Percentiles rank a stretch among this genome's conserved stretches.
Evolutionary conservation across 176 grass and related monocot species (phyloP).

Genomic region (Musa schizocarpa): DNA sequence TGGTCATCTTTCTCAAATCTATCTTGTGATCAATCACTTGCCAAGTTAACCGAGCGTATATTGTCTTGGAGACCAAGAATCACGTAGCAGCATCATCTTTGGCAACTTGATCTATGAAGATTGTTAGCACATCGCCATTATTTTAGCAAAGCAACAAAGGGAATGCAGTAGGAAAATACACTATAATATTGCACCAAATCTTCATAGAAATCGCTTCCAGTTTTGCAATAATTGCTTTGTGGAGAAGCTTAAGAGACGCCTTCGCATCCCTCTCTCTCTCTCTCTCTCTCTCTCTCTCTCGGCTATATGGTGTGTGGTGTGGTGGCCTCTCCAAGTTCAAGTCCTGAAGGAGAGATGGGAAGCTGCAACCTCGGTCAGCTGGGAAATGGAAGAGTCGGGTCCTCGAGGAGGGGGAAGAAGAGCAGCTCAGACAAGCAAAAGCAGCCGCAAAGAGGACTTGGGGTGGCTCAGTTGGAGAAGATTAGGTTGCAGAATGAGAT

Average conservation of each 20-base stretch:
- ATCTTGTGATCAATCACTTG: neutral
- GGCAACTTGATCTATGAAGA: neutral
- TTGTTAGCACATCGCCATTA: neutral
- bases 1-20: conserved; percentile 3
- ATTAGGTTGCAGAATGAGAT: conserved; percentile 9
- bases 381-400: neutral
- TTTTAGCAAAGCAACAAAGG: neutral
- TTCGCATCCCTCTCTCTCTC: neutral
- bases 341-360: neutral
- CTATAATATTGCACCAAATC: neutral
- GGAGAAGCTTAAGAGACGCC: neutral
- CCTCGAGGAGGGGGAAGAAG: conserved; percentile 9
- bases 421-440: neutral
- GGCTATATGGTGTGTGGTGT: neutral
- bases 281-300: neutral
- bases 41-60: neutral
- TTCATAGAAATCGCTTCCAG: neutral
- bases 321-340: neutral
- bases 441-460: conserved; percentile 15
- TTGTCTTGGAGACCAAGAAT: neutral
- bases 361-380: neutral
- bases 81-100: neutral
- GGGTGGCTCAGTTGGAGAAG: conserved; percentile 13
- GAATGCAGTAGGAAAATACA: neutral
- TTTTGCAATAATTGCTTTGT: conserved; percentile 3